Evolutionary conservation across 1,284 basidiomycete species (phyloP).

Genomic region (Pholiota adiposa): DNA sequence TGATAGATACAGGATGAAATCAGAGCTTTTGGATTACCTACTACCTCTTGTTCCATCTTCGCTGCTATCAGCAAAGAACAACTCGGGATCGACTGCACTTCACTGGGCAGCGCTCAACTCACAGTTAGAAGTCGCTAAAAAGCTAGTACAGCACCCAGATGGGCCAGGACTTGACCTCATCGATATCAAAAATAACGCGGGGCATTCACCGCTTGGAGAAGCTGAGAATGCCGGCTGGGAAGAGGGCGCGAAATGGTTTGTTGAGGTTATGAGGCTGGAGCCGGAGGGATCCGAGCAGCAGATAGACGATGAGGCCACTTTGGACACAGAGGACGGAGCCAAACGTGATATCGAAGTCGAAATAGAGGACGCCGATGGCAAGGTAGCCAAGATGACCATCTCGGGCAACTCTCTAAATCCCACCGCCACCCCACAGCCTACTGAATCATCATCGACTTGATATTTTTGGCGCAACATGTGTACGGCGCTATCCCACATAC

Average conservation of each 20-base stretch:
- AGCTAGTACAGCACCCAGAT: constrained; percentile 60
- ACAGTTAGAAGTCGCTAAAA: constrained; percentile 68
- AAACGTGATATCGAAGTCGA: constrained; percentile 57
- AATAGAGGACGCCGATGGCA: constrained; percentile 70
- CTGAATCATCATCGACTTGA: constrained; percentile 3
- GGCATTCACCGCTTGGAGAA: constrained; percentile 73
- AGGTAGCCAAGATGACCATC: constrained; percentile 63
- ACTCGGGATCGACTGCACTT: constrained; percentile 76
- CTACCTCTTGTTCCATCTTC: constrained; percentile 64
- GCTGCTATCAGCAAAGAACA: constrained; percentile 65
- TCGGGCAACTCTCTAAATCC: constrained; percentile 13
- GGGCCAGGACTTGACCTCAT: constrained; percentile 70
- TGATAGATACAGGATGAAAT: constrained; percentile 49
- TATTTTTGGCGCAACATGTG: background rate
- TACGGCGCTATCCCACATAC: background rate
- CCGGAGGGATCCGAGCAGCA: constrained; percentile 44
- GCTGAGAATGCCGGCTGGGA: constrained; percentile 80
- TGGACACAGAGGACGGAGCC: constrained; percentile 33
- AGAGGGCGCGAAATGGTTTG: constrained; percentile 80
- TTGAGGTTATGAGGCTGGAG: constrained; percentile 74
- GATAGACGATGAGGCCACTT: constrained; percentile 36
- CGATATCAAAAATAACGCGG: constrained; percentile 72
- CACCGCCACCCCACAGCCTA: background rate
- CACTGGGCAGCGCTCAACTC: constrained; percentile 90
- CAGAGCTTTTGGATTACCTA: constrained; percentile 76